phyloP scores from a whole-genome alignment of 2,329 filamentous ascomycete genomes.

The Sordariomycetes sp. region DNA sequence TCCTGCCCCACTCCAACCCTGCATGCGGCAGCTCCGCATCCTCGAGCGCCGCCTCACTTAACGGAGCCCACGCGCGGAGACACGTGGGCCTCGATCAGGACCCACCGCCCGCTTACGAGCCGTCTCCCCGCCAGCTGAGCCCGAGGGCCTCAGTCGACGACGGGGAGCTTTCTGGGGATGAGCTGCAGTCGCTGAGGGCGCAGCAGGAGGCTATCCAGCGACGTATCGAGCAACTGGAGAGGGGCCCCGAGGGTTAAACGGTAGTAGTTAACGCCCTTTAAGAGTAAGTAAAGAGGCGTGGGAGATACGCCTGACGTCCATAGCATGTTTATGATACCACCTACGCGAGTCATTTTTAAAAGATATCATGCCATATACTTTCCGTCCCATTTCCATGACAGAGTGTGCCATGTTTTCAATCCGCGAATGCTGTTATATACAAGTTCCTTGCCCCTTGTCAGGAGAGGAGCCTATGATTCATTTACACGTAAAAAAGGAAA shows the following conservation, averaged over 20 bases:
- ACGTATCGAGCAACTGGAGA: constrained; percentile 22
- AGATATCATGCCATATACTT: background rate
- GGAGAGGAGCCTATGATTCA: background rate
- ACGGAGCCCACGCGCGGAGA: background rate
- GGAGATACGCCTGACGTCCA: background rate
- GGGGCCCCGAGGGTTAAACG: background rate
- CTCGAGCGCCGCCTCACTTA: background rate
- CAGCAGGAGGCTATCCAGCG: constrained; percentile 23
- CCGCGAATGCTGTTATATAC: background rate
- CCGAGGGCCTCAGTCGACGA: constrained; percentile 10
- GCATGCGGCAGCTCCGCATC: background rate
- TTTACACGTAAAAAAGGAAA: background rate
- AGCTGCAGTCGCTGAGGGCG: constrained; percentile 19
- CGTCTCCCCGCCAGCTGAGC: constrained; percentile 8
- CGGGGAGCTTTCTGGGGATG: constrained; percentile 14
- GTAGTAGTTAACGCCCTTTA: background rate
- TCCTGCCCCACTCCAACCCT: background rate
- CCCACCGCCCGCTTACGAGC: constrained; percentile 21
- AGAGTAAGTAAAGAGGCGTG: background rate
- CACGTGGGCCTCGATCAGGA: constrained; percentile 8
- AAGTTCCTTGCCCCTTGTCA: constrained; percentile 10
- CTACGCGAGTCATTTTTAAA: background rate
- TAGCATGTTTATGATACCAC: background rate
- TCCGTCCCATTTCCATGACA: background rate
- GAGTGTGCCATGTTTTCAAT: no score